A percentile compares a stretch with the other conserved stretches of the same genome.
Conservation (phyloP, 148 eudicot species). For the Fagopyrum esculentum region DNA sequence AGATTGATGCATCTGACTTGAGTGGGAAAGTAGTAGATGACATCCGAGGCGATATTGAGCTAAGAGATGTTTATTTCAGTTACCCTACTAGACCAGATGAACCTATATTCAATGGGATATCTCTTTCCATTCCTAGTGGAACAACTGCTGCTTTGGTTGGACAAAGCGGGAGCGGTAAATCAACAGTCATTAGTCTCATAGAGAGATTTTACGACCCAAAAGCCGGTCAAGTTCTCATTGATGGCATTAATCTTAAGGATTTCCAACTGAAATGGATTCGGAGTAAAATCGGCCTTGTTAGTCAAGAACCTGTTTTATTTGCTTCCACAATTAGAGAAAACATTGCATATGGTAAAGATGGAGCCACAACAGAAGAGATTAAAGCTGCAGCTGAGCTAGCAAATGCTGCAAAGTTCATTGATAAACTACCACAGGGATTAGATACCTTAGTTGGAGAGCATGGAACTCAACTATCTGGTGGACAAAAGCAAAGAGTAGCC, state of each 20-base stretch:
- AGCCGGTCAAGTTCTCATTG: slow-evolving; percentile 58
- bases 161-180: slow-evolving; percentile 70
- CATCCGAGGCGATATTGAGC: slow-evolving; percentile 54
- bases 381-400: slow-evolving; percentile 56
- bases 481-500: slow-evolving; percentile 87
- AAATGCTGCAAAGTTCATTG: slow-evolving; percentile 56
- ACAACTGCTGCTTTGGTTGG: slow-evolving; percentile 67
- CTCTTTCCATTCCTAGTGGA: slow-evolving; percentile 45
- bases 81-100: slow-evolving; percentile 62
- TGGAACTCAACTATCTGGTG: slow-evolving; percentile 83
- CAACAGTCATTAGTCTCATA: slow-evolving; percentile 56
- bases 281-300: slow-evolving; percentile 57
- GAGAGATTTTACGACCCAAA: slow-evolving; percentile 75
- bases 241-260: slow-evolving; percentile 51
- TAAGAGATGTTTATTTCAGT: slow-evolving; percentile 44
- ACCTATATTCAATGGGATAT: slow-evolving; percentile 47
- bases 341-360: slow-evolving; percentile 56
- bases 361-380: slow-evolving; percentile 48
- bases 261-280: slow-evolving; percentile 62
- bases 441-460: slow-evolving; percentile 85
- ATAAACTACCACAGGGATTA: slow-evolving; percentile 68
- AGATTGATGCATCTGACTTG: slow-evolving; percentile 48
- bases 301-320: slow-evolving; percentile 73
- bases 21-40: slow-evolving; percentile 50
- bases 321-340: slow-evolving; percentile 54